Evolutionary conservation across 2,329 filamentous ascomycete species (phyloP).

Genomic region (Atkinsonella hypoxylon): DNA sequence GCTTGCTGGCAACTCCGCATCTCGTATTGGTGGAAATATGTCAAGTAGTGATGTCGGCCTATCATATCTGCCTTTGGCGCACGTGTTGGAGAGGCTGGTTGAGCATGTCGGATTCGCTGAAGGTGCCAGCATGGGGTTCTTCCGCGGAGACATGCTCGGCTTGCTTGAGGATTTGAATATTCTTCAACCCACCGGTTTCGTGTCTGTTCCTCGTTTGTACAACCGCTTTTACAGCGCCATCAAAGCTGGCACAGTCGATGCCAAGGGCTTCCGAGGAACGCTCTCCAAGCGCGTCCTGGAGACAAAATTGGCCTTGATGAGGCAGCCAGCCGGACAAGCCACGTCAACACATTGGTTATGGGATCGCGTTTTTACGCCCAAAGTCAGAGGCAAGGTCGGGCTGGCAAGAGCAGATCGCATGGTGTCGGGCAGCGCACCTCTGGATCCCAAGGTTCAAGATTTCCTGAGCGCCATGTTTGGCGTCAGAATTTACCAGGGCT

Average conservation of each 20-base stretch:
- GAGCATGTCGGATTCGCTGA: slow-evolving; percentile 65
- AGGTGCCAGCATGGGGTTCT: slow-evolving; percentile 74
- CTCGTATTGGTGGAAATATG: slow-evolving; percentile 42
- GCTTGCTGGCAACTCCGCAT: slow-evolving; percentile 57
- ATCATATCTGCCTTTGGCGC: slow-evolving; percentile 86
- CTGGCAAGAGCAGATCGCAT: slow-evolving; percentile 61
- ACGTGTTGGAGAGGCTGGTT: slow-evolving; percentile 79
- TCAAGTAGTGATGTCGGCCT: slow-evolving; percentile 48
- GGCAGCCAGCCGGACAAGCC: slow-evolving; percentile 56
- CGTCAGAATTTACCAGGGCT: slow-evolving; percentile 73
- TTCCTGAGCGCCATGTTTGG: slow-evolving; percentile 78
- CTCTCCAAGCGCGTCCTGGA: slow-evolving; percentile 68
- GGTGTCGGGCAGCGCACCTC: slow-evolving; percentile 79
- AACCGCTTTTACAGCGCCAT: slow-evolving; percentile 82
- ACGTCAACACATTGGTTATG: slow-evolving; percentile 66
- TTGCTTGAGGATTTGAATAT: slow-evolving; percentile 86
- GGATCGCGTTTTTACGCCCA: slow-evolving; percentile 81
- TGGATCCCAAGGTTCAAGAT: slow-evolving; percentile 77
- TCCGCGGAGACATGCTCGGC: slow-evolving; percentile 78
- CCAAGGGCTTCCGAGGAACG: slow-evolving; percentile 66
- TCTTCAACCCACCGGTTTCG: slow-evolving; percentile 68
- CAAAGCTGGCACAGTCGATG: slow-evolving; percentile 64
- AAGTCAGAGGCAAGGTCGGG: slow-evolving; percentile 70
- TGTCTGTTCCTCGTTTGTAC: slow-evolving; percentile 85
- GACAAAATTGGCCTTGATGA: slow-evolving; percentile 69